These are phyloP conservation scores for Schoenoplectus tabernaemontani DNA, from an alignment of 202 grass and related monocot genomes.

Conservation along the genomic window DNA sequence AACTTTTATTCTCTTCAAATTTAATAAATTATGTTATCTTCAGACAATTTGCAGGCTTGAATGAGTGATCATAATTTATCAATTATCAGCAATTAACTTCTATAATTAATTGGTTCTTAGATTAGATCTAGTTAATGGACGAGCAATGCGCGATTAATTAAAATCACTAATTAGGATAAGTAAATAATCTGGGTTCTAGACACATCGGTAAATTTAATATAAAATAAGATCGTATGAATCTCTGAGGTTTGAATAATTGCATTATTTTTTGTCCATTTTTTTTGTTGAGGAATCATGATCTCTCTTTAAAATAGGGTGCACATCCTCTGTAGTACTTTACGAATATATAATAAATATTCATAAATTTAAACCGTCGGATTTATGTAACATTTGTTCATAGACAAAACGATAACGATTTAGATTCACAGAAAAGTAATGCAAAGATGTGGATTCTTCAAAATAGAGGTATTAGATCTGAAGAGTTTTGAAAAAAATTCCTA, in stretches of 20 bases:
- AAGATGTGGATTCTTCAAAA: background rate
- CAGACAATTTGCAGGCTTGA: background rate
- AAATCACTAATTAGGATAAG: background rate
- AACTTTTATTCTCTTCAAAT: background rate
- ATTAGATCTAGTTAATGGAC: background rate
- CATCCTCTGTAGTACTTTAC: too few species aligned
- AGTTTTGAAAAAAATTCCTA: background rate
- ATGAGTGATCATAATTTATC: background rate
- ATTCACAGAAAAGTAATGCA: too few species aligned
- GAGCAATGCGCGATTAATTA: background rate
- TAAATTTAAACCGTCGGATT: too few species aligned
- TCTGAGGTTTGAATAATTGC: background rate
- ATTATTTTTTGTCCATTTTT: background rate
- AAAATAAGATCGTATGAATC: background rate
- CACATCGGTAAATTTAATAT: background rate
- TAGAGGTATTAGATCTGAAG: background rate
- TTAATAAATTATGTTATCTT: constrained; percentile 4
- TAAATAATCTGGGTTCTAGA: background rate
- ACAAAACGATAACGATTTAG: too few species aligned
- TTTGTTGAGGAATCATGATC: background rate
- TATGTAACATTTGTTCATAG: too few species aligned
- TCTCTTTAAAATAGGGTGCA: too few species aligned
- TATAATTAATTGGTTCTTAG: background rate
- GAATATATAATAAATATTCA: too few species aligned
- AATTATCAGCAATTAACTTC: background rate